Evolutionary conservation across 805 yeast species (phyloP), one percentile per base, ranked within the genome.

Genomic region (Pichia pseudocactophila): DNA sequence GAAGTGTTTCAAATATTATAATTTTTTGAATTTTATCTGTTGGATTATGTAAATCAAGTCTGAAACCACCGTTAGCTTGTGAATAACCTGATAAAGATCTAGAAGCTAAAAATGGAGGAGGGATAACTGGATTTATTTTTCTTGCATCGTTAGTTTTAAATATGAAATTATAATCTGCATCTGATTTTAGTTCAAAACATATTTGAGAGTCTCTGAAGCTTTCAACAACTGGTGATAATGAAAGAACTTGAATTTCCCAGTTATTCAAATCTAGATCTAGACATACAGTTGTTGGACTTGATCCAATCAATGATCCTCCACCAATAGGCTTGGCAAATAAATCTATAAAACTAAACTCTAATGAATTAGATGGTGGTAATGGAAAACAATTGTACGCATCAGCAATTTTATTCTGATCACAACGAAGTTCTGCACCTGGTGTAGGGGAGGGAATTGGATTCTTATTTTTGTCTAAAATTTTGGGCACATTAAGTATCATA

Each of bases 51-150:
- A 90, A 73, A 10, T 79, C 83, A 0, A 83, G 74, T 56, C 96
- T 78, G 47, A 90, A 69, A 0, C 96, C 96, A 44, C 97, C 97
- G 46, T 76, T 71, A 55, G 87, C 96, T 58, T 84, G 95, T 2
- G 96, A 88, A 55, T 81, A 82, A 0, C 97, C 97, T 0, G 96
- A 86, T 41, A 90, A 70, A 0, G 97, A 84, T 47, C 98, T 73
- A 17, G 92, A 81, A 0, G 82, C 94, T 42, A 57, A 59, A 2
- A 92, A 65, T 2, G 92, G 92, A 0, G 87, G 86, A 2, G 55
- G 48, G 2, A 56, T 60, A 0, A 67, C 48, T 0, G 68, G 64
- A 1, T 60, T 53, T 3, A 75, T 70, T 1, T 57, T 47, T 0
- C 68, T 51, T 8, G 83, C 70, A 47, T 80, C 64, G 0, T 56